Conservation (phyloP, 2,329 filamentous ascomycete species). For the Tricladium varicosporioides region DNA sequence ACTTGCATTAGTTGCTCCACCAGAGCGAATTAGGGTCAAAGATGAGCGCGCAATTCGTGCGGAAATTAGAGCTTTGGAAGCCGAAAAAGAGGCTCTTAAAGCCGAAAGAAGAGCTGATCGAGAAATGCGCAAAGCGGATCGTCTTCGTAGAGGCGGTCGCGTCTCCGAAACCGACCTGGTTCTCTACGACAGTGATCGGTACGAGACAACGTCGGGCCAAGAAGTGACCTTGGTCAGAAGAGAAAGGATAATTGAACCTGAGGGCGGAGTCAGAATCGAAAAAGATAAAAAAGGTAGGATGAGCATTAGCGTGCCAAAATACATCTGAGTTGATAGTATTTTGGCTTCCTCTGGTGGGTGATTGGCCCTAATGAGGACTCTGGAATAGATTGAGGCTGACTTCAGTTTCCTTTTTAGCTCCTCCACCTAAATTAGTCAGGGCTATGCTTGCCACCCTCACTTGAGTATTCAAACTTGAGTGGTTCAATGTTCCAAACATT, state of each 20-base stretch:
- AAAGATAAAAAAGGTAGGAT: constrained; percentile 97
- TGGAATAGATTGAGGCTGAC: constrained; percentile 21
- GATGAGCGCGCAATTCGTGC: constrained; percentile 61
- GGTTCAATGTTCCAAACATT: too few species aligned
- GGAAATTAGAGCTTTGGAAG: constrained; percentile 71
- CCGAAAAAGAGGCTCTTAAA: constrained; percentile 57
- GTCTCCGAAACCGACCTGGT: constrained; percentile 61
- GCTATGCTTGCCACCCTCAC: constrained; percentile 72
- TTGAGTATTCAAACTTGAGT: constrained; percentile 31
- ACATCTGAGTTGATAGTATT: constrained; percentile 50
- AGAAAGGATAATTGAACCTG: constrained; percentile 54
- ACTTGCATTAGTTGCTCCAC: constrained; percentile 41
- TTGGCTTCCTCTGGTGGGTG: constrained; percentile 28
- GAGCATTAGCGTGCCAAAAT: constrained; percentile 75
- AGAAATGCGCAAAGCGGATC: constrained; percentile 44
- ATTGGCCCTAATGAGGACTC: constrained; percentile 17
- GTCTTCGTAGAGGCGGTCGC: constrained; percentile 55
- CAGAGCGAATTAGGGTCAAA: constrained; percentile 32
- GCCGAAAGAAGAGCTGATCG: constrained; percentile 52
- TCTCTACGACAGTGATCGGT: constrained; percentile 53
- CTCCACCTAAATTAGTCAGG: constrained; percentile 60
- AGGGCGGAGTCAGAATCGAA: constrained; percentile 67
- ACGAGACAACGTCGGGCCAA: constrained; percentile 44
- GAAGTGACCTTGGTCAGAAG: constrained; percentile 49
- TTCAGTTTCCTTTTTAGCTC: constrained; percentile 45